Conservation (phyloP, 2,329 filamentous ascomycete species). For the Sclerotinia subarctica region DNA sequence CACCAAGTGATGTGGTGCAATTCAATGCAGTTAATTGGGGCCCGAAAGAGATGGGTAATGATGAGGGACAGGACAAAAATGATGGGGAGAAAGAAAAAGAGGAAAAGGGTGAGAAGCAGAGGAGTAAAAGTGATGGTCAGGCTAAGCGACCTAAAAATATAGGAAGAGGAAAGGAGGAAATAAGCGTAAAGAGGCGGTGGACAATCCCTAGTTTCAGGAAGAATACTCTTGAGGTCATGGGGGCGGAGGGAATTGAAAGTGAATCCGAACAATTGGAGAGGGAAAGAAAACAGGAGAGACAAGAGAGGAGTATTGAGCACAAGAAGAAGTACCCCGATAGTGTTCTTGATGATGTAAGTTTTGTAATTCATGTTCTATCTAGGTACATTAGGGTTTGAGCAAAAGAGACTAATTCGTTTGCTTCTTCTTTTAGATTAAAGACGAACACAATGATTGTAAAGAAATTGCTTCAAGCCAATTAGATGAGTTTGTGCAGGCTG, state of each 20-base stretch:
- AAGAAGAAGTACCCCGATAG: neutral
- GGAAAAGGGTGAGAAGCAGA: neutral
- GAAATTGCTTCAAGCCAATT: neutral
- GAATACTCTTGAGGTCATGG: neutral
- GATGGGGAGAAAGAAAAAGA: neutral
- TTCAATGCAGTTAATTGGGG: neutral
- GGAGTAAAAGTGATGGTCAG: neutral
- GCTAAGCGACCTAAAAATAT: neutral
- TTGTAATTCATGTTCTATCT: neutral
- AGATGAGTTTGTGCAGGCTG: neutral
- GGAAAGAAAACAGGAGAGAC: neutral
- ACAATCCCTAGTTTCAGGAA: neutral
- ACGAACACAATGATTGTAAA: neutral
- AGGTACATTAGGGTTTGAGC: neutral
- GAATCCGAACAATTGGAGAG: neutral
- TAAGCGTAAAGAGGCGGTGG: neutral
- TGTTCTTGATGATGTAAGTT: slow-evolving; percentile 8
- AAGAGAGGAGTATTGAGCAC: neutral
- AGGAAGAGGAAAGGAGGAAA: neutral
- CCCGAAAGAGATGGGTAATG: neutral
- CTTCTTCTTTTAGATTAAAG: slow-evolving; percentile 5
- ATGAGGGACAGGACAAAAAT: too few species aligned
- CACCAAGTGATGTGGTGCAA: too few species aligned
- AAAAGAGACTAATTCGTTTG: neutral
- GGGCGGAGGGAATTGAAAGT: neutral